These are phyloP conservation scores for Talaromyces sp. DNA, from an alignment of 2,329 filamentous ascomycete genomes.

Conservation along the genomic window DNA sequence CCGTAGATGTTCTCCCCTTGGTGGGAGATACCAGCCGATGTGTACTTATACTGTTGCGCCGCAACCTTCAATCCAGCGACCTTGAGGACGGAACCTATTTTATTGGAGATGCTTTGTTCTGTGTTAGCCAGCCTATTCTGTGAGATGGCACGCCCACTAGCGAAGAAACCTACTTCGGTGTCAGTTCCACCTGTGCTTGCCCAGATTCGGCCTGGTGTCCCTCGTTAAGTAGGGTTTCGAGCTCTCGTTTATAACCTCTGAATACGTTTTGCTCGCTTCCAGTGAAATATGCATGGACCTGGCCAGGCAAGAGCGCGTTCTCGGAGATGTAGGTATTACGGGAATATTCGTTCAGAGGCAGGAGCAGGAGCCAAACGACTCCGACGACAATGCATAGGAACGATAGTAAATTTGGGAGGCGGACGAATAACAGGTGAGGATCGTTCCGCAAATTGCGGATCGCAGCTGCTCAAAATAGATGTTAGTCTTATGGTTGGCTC, in stretches of 20 bases:
- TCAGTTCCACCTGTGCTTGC: conserved; percentile 25
- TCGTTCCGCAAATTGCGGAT: conserved; percentile 69
- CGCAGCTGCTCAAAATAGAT: conserved; percentile 32
- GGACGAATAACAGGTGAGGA: conserved; percentile 70
- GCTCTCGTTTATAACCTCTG: conserved; percentile 83
- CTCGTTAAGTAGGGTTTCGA: conserved; percentile 56
- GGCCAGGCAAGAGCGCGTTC: conserved; percentile 90
- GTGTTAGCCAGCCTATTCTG: conserved; percentile 21
- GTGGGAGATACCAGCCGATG: conserved; percentile 72
- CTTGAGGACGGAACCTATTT: conserved; percentile 73
- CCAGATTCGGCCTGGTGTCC: conserved; percentile 33
- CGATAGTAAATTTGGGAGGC: conserved; percentile 85
- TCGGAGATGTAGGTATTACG: conserved; percentile 94
- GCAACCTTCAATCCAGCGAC: conserved; percentile 84
- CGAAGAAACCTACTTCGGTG: conserved; percentile 30
- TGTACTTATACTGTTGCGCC: conserved; percentile 84
- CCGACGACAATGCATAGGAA: conserved; percentile 82
- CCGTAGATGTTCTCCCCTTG: conserved; percentile 90
- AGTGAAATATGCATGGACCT: conserved; percentile 97
- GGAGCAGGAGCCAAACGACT: conserved; percentile 83
- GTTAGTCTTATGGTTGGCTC: conserved; percentile 21
- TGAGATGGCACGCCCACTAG: neutral
- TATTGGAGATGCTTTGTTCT: conserved; percentile 60
- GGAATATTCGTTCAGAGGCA: conserved; percentile 89
- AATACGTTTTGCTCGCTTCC: conserved; percentile 96